Base-by-base conservation (phyloP, 306 rosid species). In the Sechiopsis laciniata region DNA sequence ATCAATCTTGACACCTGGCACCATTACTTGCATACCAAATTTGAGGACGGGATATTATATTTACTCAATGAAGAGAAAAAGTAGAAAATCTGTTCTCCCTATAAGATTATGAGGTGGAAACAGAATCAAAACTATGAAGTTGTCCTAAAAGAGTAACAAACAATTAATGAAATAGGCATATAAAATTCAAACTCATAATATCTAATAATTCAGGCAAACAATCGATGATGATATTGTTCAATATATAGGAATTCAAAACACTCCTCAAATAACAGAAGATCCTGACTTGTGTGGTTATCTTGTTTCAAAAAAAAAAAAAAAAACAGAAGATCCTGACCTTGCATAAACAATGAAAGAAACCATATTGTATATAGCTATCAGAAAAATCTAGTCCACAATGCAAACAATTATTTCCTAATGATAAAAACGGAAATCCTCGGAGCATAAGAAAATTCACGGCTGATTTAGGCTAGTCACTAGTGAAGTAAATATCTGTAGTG, bases 191-290 rank as follows among this genome's bases (percentile, higher is more conserved):
- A 76, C 98, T 90, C 77, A 93, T 94, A 79, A 87, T 88, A 79
- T 86, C 68, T 16, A 90, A 79, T 57, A 93, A 79, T 79, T 88
- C 96, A 35, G 82, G 70, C 29, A 79, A 79, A 77, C 80, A 78
- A 76, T 78, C 82, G 55, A 67, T 78, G 75, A 40, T 58, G 76
- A 90, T 60, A 51, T 29, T 35, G n/a, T 50, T 86, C 94, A 77
- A 93, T 78, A 84, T 88, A 90, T 11, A 93, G 73, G 84, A 90
- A 86, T 81, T 90, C 97, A 63, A 79, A 89, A 80, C 97, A 90
- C 74, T 93, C 97, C 82, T 82, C n/a, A n/a, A n/a, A n/a, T n/a
- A n/a, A n/a, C n/a, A n/a, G n/a, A n/a, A n/a, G n/a, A n/a, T n/a
- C n/a, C n/a, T n/a, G n/a, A n/a, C n/a, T n/a, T n/a, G n/a, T n/a